phyloP scores from a whole-genome alignment of 768 basidiomycete species.

The Mycena indigotica region DNA sequence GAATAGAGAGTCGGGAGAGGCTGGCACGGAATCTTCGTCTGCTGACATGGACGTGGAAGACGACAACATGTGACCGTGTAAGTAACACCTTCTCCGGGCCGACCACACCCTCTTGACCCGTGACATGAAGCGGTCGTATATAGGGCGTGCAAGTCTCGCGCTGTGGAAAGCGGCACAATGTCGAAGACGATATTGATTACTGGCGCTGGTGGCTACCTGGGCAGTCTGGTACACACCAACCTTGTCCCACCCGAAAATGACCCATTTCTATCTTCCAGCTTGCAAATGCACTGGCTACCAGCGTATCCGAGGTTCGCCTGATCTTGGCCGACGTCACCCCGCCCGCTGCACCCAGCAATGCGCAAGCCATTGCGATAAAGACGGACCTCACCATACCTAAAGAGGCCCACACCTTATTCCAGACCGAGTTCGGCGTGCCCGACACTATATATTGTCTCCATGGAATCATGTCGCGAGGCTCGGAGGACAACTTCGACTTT shows the following conservation, averaged over 20 bases:
- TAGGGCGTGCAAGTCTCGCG: too few species aligned
- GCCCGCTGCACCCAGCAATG: constrained; percentile 35
- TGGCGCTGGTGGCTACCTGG: constrained; percentile 44
- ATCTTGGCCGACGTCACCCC: constrained; percentile 55
- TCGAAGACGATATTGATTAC: constrained; percentile 45
- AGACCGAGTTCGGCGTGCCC: constrained; percentile 41
- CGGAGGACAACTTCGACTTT: constrained; percentile 61
- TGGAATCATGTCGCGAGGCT: constrained; percentile 65
- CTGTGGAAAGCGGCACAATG: too few species aligned
- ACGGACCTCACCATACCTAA: constrained; percentile 42
- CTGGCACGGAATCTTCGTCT: constrained; percentile 1
- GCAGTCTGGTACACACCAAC: constrained; percentile 3
- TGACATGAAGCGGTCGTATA: too few species aligned
- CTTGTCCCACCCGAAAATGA: neutral
- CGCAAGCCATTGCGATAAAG: constrained; percentile 37
- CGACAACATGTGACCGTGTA: neutral
- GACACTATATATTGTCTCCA: constrained; percentile 52
- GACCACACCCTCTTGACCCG: too few species aligned
- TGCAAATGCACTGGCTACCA: constrained; percentile 33
- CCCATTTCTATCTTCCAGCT: constrained; percentile 32
- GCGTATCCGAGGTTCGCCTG: constrained; percentile 44
- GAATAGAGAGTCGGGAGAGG: constrained; percentile 48
- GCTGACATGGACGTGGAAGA: neutral
- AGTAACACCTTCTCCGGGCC: too few species aligned
- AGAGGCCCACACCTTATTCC: constrained; percentile 41